These are phyloP conservation scores for Phytophthora cajani DNA, from an alignment of 352 stramenopile genomes.

Conservation along the genomic window DNA sequence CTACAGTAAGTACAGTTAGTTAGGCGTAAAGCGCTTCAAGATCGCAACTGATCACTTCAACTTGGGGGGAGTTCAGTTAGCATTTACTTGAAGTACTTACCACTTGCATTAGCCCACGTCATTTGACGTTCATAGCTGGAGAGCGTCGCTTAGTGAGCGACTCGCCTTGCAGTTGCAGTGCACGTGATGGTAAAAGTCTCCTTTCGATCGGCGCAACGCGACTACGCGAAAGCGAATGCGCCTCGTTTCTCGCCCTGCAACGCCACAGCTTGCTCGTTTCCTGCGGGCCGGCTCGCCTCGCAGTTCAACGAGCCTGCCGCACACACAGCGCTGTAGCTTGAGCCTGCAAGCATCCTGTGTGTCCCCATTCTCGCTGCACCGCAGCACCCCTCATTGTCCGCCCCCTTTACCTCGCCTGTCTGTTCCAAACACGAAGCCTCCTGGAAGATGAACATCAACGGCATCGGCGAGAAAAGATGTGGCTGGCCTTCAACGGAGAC, in stretches of 20 bases:
- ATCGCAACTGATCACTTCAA: constrained; percentile 12
- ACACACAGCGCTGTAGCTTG: constrained; percentile 5
- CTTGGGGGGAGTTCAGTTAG: not conserved
- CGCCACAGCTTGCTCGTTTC: constrained; percentile 4
- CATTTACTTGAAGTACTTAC: not conserved
- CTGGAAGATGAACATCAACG: too few relatives aligned
- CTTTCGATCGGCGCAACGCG: not conserved
- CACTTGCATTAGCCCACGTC: not conserved
- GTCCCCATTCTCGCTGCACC: too few relatives aligned
- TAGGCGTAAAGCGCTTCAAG: not conserved
- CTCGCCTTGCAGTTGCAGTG: too few relatives aligned
- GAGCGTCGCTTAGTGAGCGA: not conserved
- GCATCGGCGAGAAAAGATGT: too few relatives aligned
- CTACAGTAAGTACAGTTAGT: not conserved
- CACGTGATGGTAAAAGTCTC: not conserved
- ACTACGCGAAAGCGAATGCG: constrained; percentile 19
- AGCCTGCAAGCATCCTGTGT: not conserved
- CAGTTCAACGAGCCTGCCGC: constrained; percentile 13
- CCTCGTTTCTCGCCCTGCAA: constrained; percentile 16
- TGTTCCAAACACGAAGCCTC: not conserved
- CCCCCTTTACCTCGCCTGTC: constrained; percentile 14
- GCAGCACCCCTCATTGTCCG: constrained; percentile 6
- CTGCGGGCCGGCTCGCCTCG: not conserved
- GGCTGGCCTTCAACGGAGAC: too few relatives aligned
- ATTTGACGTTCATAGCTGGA: not conserved